These are phyloP conservation scores for Alectoria sarmentosa DNA, from an alignment of 495 filamentous ascomycete species.

Conservation along the genomic window DNA sequence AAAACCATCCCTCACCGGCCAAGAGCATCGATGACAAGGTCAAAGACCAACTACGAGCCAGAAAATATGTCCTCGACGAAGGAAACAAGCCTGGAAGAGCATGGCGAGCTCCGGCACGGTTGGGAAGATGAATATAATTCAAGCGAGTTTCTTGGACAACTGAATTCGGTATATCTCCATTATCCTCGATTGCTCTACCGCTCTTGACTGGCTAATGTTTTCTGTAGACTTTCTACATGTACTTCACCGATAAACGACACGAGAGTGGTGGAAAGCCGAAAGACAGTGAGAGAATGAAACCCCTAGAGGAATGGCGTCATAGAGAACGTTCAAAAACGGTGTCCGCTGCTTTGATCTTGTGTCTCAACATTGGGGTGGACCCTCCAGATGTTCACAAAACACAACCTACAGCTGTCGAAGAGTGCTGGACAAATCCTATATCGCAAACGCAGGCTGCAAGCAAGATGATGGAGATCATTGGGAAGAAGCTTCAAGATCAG, in stretches of 20 bases:
- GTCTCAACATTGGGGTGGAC: conserved; percentile 95
- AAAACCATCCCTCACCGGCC: conserved; percentile 27
- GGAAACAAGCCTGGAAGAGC: conserved; percentile 8
- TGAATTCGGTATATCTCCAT: conserved; percentile 47
- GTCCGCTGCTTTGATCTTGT: conserved; percentile 86
- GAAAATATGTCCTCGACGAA: conserved; percentile 17
- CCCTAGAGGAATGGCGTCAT: conserved; percentile 92
- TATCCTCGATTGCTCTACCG: background rate
- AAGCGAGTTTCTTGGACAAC: conserved; percentile 48
- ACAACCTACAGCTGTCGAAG: conserved; percentile 81
- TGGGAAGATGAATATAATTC: conserved; percentile 57
- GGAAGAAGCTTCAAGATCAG: conserved; percentile 88
- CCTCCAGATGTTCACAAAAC: conserved; percentile 95
- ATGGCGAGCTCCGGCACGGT: conserved; percentile 51
- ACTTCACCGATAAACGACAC: conserved; percentile 94
- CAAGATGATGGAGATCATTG: conserved; percentile 88
- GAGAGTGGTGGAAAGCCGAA: conserved; percentile 93
- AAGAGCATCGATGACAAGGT: conserved; percentile 54
- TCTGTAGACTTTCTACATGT: conserved; percentile 90
- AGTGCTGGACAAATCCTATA: conserved; percentile 96
- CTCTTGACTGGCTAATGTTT: conserved; percentile 4
- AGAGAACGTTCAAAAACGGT: conserved; percentile 94
- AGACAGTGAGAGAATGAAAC: conserved; percentile 48
- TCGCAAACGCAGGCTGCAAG: conserved; percentile 57
- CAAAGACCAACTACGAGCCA: conserved; percentile 65